Conservation (phyloP, 768 basidiomycete genomes). For the Scleroderma bovista region DNA sequence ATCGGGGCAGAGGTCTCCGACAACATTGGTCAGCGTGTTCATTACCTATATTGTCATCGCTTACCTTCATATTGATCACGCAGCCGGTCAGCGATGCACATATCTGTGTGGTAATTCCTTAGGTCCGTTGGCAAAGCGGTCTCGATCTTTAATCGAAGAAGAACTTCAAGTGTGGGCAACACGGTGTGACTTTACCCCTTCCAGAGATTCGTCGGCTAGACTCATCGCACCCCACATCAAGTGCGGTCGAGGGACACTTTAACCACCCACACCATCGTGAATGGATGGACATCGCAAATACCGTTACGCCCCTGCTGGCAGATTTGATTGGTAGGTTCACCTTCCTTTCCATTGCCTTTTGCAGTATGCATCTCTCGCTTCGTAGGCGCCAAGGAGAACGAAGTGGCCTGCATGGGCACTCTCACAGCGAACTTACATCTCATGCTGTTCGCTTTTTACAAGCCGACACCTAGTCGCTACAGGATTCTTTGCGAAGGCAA, state of each 20-base stretch:
- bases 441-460: constrained; percentile 92
- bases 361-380: constrained; percentile 16
- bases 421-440: constrained; percentile 94
- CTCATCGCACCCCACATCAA: constrained; percentile 27
- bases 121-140: constrained; percentile 73
- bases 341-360: constrained; percentile 5
- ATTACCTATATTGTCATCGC: constrained; percentile 1
- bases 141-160: constrained; percentile 67
- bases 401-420: constrained; percentile 95
- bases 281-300: constrained; percentile 77
- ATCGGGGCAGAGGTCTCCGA: constrained; percentile 38
- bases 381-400: constrained; percentile 77
- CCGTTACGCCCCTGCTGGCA: constrained; percentile 69
- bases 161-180: constrained; percentile 84
- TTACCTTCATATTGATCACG: constrained; percentile 6
- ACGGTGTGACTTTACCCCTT: constrained; percentile 36
- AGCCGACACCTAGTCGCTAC: constrained; percentile 75
- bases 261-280: constrained; percentile 76
- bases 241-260: constrained; percentile 87
- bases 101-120: constrained; percentile 98
- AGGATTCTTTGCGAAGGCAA: constrained; percentile 94
- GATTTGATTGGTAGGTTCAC: constrained; percentile 68
- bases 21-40: constrained; percentile 32
- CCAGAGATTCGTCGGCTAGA: constrained; percentile 7
- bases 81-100: constrained; percentile 50